phyloP scores from a whole-genome alignment of 129 eudicot genomes.

The Ambrosia trifida region DNA sequence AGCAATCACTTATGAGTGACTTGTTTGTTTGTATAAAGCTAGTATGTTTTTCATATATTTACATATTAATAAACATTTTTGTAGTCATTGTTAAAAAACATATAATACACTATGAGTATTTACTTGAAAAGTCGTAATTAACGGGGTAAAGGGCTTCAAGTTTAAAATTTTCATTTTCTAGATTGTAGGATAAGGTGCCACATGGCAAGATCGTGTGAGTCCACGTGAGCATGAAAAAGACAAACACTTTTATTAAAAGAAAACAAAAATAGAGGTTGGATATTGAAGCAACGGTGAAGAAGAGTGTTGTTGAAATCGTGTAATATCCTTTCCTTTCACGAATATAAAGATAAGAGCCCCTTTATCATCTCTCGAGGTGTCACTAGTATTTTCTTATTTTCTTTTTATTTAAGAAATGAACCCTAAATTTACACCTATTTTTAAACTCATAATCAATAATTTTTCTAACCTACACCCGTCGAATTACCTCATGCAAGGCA shows the following conservation, averaged over 20 bases:
- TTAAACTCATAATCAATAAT: background rate
- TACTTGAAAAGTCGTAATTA: constrained; percentile 36
- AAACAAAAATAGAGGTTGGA: constrained; percentile 32
- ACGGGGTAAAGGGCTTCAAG: constrained; percentile 30
- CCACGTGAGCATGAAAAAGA: constrained; percentile 18
- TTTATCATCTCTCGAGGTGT: constrained; percentile 35
- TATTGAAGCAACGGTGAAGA: constrained; percentile 55
- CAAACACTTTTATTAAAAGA: constrained; percentile 4
- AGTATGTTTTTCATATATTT: background rate
- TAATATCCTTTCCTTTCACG: constrained; percentile 42
- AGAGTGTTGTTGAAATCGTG: constrained; percentile 44
- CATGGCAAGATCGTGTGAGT: constrained; percentile 26
- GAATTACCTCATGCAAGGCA: no score
- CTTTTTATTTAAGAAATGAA: background rate
- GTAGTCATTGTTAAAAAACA: no score
- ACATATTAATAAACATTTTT: no score
- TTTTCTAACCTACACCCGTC: background rate
- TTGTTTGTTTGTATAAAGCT: no score
- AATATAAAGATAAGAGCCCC: constrained; percentile 32
- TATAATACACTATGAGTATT: constrained; percentile 21
- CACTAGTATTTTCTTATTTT: background rate
- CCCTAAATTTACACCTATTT: background rate
- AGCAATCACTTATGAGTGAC: no score
- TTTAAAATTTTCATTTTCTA: constrained; percentile 15
- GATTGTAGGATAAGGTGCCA: constrained; percentile 24